A percentile compares a stretch with the other conserved stretches of the same genome.
phyloP scores from a whole-genome alignment of 257 asterid species.

The Cinchona pubescens region DNA sequence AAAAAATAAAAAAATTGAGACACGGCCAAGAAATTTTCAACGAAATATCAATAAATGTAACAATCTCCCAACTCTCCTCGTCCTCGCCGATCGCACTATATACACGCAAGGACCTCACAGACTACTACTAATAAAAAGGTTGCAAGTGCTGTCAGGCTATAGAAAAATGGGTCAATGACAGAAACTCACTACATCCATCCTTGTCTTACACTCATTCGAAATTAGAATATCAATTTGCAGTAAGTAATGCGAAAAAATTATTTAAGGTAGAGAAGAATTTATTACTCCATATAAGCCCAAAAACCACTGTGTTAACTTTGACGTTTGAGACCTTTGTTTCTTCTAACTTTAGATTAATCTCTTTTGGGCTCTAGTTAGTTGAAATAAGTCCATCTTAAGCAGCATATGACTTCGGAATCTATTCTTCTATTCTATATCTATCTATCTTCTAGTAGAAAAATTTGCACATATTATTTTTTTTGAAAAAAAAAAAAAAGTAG shows the following conservation, averaged over 20 bases:
- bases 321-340: not conserved
- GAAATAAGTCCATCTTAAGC: conserved; percentile 9
- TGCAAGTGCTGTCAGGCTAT: not conserved
- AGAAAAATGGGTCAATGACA: not conserved
- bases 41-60: no score
- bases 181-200: not conserved
- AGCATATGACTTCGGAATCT: no score
- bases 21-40: no score
- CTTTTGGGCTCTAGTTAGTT: conserved; percentile 30
- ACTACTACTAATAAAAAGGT: not conserved
- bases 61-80: no score
- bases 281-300: no score
- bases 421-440: no score
- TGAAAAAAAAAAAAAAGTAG: no score
- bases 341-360: not conserved
- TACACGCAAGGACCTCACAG: not conserved
- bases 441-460: no score
- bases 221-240: not conserved
- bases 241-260: not conserved
- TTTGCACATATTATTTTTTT: no score
- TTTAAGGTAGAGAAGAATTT: no score
- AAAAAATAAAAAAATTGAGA: no score
- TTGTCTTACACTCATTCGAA: not conserved
- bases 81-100: not conserved
- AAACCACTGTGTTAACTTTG: not conserved